Conservation (phyloP, 176 grass and related monocot species). For the Olyra latifolia region DNA sequence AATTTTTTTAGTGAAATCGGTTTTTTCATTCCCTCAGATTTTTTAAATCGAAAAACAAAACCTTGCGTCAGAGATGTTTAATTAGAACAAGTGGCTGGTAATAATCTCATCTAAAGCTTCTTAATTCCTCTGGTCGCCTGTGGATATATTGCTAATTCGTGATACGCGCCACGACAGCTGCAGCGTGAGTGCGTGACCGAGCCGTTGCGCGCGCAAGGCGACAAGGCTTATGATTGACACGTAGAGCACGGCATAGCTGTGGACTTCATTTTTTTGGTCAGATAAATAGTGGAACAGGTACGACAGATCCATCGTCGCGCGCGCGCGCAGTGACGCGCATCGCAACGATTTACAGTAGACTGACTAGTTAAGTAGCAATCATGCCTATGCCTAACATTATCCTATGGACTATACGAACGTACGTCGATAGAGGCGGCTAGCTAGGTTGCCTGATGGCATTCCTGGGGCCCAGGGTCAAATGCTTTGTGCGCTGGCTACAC, state of each 20-base stretch:
- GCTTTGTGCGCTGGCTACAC: background rate
- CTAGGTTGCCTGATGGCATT: background rate
- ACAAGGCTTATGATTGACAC: background rate
- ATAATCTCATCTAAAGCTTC: background rate
- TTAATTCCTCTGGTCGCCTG: background rate
- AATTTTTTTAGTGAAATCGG: too few species aligned
- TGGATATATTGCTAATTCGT: background rate
- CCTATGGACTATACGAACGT: background rate
- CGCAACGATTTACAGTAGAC: background rate
- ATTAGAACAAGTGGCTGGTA: too few species aligned
- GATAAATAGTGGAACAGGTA: background rate
- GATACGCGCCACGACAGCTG: background rate
- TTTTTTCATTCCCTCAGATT: too few species aligned
- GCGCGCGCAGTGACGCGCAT: background rate
- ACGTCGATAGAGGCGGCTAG: background rate
- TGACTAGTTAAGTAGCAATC: background rate
- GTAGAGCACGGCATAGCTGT: background rate
- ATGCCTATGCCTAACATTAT: background rate
- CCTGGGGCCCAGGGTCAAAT: background rate
- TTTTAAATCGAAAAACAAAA: too few species aligned
- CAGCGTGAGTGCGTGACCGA: too few species aligned
- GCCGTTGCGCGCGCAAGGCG: background rate
- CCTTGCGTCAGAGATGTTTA: too few species aligned
- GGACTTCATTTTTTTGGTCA: background rate
- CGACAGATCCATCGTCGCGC: background rate